Evolutionary conservation across 164 flowering plant species (phyloP).

Genomic region (Sextonia rubra): DNA sequence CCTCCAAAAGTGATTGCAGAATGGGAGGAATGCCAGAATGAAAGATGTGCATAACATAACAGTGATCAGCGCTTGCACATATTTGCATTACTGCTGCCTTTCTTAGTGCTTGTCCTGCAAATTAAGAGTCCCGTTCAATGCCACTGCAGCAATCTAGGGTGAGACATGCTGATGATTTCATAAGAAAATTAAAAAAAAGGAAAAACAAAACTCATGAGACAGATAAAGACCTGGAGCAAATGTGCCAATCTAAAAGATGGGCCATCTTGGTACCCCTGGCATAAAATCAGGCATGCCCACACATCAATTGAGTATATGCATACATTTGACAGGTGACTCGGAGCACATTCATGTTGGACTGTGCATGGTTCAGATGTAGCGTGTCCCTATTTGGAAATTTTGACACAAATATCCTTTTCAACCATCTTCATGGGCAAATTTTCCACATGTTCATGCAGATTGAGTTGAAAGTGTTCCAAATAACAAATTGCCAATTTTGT

Average conservation of each 20-base stretch:
- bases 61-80: slow-evolving; percentile 44
- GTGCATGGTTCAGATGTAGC: too few relatives aligned
- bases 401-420: too few relatives aligned
- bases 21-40: slow-evolving; percentile 78
- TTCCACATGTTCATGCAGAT: too few relatives aligned
- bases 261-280: not conserved
- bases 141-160: not conserved
- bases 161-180: not conserved
- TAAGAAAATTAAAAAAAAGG: too few relatives aligned
- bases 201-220: not conserved
- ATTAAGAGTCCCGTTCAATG: slow-evolving; percentile 1
- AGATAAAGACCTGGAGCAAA: not conserved
- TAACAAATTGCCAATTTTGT: too few relatives aligned
- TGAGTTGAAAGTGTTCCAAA: not conserved
- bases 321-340: not conserved
- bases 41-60: slow-evolving; percentile 80
- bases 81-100: slow-evolving; percentile 89
- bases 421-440: too few relatives aligned
- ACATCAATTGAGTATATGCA: not conserved
- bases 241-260: not conserved
- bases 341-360: not conserved
- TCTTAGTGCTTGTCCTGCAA: slow-evolving; percentile 53
- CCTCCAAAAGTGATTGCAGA: slow-evolving; percentile 61
- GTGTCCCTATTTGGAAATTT: too few relatives aligned
- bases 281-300: not conserved